Evolutionary conservation across 2,329 filamentous ascomycete species (phyloP), one percentile per base, ranked within the genome.

Genomic region (Ophiostoma sp.): DNA sequence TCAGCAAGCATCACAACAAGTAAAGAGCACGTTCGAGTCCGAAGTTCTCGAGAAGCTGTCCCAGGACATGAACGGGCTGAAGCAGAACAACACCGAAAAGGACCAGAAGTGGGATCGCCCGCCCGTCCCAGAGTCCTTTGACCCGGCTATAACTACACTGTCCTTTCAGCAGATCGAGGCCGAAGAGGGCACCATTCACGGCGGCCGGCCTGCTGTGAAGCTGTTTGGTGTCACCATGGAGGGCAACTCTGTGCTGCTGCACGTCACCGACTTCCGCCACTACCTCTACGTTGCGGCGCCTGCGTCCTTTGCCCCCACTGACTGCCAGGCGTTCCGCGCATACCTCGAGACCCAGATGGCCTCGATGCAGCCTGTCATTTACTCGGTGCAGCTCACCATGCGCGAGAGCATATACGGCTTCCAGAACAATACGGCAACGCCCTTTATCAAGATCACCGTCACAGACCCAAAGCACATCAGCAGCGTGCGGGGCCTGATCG

Each of bases 41-140:
- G 93, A 97, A 77, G 92, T 97, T 1, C 85, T 99, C 72, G 94
- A 97, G 84, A 97, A 96, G 83, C 87, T 99, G 80, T 95, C 93
- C 72, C 94, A 98, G 80, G 93, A 97, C 77, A 94, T 98, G 72
- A 90, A 87, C 33, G 91, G 90, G 27, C 83, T 96, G 74, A 97
- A 94, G 83, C 85, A 92, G 76, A 92, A 86, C 79, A 98, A 96
- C 79, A 85, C 91, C 1, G 95, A 99, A 78, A 96, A 90, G 79
- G 94, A 98, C 78, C 95, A 99, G 79, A 86, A 92, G 77, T 99
- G 95, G 96, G 89, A 90, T 66, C 83, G 86, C 1, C 86, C 86
- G 6, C 83, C 84, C 0, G 67, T 80, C 0, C 81, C 86, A 4
- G 78, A 77, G n/a, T 78, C 81, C 69, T 87, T 86, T 72, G 74